Evolutionary conservation across 192 early-diverging fungal genomes (phyloP).

Genomic region (Entophlyctis helioformis): DNA sequence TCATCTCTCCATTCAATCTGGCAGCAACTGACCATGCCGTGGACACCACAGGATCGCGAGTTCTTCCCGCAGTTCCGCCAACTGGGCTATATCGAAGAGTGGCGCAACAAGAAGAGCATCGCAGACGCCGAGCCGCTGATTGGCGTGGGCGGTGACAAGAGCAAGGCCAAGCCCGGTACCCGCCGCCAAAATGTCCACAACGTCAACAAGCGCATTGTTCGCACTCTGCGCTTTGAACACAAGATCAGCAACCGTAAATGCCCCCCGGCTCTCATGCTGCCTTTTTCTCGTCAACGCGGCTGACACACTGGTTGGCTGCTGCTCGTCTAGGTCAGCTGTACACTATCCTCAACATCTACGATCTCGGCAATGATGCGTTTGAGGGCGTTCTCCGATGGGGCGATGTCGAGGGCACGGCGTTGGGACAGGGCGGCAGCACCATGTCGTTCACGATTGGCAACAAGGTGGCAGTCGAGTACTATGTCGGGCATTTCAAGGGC

Average conservation of each 20-base stretch:
- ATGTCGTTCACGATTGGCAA: constrained; percentile 2
- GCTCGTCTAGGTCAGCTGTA: no score
- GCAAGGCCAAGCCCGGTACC: no score
- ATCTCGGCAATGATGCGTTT: constrained; percentile 1
- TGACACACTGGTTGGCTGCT: no score
- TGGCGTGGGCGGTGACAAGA: constrained; percentile 13
- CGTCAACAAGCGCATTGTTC: constrained; percentile 2
- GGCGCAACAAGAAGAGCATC: constrained; percentile 13
- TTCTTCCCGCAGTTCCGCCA: constrained; percentile 8
- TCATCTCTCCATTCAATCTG: neutral
- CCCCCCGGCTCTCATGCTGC: no score
- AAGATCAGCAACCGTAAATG: no score
- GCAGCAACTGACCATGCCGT: neutral
- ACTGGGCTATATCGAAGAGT: constrained; percentile 20
- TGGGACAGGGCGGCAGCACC: neutral
- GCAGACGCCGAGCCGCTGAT: constrained; percentile 11
- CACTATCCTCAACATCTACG: constrained; percentile 6
- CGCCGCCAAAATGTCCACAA: no score
- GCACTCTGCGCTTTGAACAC: constrained; percentile 3
- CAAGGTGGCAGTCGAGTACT: constrained; percentile 3
- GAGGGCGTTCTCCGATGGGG: constrained; percentile 11
- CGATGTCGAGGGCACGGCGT: constrained; percentile 1
- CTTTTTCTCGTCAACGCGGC: no score
- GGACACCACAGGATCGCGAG: neutral
- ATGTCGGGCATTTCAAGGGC: neutral